These are phyloP conservation scores for Geranomyces michiganensis DNA, from an alignment of 192 early-diverging fungal species.

Conservation along the genomic window DNA sequence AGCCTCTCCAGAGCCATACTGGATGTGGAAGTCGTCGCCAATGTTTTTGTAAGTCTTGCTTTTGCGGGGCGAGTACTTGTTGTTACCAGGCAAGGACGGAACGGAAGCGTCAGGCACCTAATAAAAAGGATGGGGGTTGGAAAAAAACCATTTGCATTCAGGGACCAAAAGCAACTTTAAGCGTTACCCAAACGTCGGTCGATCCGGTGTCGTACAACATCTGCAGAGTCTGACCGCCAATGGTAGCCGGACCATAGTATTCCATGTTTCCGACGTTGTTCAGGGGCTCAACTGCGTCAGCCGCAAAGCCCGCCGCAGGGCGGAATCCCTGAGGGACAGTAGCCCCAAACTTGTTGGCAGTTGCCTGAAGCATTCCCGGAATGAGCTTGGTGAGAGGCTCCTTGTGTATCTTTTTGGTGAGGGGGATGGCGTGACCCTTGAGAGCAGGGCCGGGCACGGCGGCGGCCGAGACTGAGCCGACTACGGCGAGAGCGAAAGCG, in stretches of 20 bases:
- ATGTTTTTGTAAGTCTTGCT: constrained; percentile 39
- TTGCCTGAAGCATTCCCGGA: not conserved
- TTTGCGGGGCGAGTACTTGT: constrained; percentile 37
- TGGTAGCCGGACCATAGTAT: constrained; percentile 22
- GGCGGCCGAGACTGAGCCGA: not conserved
- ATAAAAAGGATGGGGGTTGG: constrained; percentile 48
- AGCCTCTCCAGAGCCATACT: constrained; percentile 38
- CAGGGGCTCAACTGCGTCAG: constrained; percentile 8
- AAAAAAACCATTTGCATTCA: constrained; percentile 34
- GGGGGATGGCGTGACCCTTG: not conserved
- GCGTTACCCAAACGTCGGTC: constrained; percentile 47
- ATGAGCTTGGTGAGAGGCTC: not conserved
- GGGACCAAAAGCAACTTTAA: constrained; percentile 31
- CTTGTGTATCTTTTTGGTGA: not conserved
- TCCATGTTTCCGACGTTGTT: constrained; percentile 21
- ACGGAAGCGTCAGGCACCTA: constrained; percentile 41
- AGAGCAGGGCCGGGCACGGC: not conserved
- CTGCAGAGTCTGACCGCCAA: constrained; percentile 24
- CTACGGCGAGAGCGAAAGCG: not conserved
- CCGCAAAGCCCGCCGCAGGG: not conserved
- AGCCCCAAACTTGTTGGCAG: not conserved
- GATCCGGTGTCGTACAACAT: constrained; percentile 43
- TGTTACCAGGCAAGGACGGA: not conserved
- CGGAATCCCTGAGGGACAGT: not conserved
- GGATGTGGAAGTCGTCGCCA: constrained; percentile 8